These are phyloP conservation scores for Ophiostoma novo-ulmi DNA, from an alignment of 2,329 filamentous ascomycete species.

Conservation along the genomic window DNA sequence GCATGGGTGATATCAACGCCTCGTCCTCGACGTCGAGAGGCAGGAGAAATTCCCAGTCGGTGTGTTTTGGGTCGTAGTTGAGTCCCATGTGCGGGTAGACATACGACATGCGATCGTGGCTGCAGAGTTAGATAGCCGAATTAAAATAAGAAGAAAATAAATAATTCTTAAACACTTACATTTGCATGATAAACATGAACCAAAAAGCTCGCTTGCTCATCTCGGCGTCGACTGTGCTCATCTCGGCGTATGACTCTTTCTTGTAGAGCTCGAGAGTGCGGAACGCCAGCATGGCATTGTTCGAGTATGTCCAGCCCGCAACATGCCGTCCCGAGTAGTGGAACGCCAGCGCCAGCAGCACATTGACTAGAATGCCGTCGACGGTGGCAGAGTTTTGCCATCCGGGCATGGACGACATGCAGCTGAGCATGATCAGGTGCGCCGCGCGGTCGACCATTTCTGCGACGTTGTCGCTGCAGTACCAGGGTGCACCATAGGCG, in stretches of 20 bases:
- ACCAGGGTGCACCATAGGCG: slow-evolving; percentile 21
- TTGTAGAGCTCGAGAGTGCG: slow-evolving; percentile 15
- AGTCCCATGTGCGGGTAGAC: slow-evolving; percentile 27
- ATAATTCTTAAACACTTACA: slow-evolving; percentile 17
- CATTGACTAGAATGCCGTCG: slow-evolving; percentile 14
- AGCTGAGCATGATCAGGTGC: slow-evolving; percentile 17
- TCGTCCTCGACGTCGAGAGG: slow-evolving; percentile 28
- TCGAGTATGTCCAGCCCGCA: slow-evolving; percentile 15
- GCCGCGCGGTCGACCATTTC: slow-evolving; percentile 18
- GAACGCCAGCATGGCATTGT: slow-evolving; percentile 18
- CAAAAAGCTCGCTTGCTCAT: slow-evolving; percentile 30
- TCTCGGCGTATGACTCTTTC: slow-evolving; percentile 1
- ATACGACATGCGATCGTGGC: slow-evolving; percentile 28
- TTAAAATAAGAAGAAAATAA: too few species aligned
- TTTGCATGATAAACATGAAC: slow-evolving; percentile 30
- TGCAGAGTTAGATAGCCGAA: neutral
- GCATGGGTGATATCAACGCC: slow-evolving; percentile 15
- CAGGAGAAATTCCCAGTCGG: slow-evolving; percentile 30
- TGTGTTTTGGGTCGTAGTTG: slow-evolving; percentile 27
- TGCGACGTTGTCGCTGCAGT: slow-evolving; percentile 11
- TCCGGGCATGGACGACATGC: neutral
- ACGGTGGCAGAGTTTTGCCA: slow-evolving; percentile 10
- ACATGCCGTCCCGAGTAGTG: slow-evolving; percentile 12
- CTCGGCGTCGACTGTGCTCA: slow-evolving; percentile 23
- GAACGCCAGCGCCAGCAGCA: slow-evolving; percentile 17